phyloP scores from a whole-genome alignment of 2,329 filamentous ascomycete genomes.

The Pseudocercospora eumusae region DNA sequence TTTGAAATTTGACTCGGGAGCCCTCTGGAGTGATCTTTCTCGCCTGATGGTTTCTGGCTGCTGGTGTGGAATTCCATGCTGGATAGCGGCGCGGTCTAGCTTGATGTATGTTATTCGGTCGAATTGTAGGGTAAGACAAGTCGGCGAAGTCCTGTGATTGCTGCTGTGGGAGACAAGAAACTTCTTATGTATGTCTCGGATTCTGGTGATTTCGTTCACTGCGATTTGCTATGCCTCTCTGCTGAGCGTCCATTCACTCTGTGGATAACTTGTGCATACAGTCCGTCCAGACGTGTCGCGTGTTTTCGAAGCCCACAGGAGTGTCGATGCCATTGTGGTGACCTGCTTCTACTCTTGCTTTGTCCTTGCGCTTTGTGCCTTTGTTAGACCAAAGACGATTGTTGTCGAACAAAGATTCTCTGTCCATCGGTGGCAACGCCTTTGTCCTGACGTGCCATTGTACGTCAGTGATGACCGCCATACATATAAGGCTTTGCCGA shows the following conservation, averaged over 20 bases:
- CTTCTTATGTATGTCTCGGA: neutral
- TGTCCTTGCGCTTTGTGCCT: neutral
- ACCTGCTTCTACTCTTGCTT: neutral
- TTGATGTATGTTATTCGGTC: neutral
- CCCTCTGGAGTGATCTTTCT: neutral
- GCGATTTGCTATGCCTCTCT: neutral
- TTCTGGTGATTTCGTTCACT: neutral
- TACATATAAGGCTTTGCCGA: neutral
- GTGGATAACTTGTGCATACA: too few species aligned
- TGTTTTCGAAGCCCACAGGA: neutral
- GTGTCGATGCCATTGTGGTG: neutral
- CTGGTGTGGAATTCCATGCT: neutral
- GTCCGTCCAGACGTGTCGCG: neutral
- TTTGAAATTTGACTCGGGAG: neutral
- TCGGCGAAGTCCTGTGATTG: neutral
- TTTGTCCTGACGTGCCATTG: neutral
- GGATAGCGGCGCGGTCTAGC: neutral
- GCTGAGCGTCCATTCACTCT: too few species aligned
- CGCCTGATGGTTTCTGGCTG: neutral
- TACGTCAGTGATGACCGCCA: neutral
- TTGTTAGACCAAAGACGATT: neutral
- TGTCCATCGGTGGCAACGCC: neutral
- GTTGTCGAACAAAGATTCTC: neutral
- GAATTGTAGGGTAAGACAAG: neutral
- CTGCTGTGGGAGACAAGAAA: neutral